Percentiles rank a stretch among this genome's conserved stretches.
phyloP scores from a whole-genome alignment of 257 asterid species.

The Solanum verrucosum region DNA sequence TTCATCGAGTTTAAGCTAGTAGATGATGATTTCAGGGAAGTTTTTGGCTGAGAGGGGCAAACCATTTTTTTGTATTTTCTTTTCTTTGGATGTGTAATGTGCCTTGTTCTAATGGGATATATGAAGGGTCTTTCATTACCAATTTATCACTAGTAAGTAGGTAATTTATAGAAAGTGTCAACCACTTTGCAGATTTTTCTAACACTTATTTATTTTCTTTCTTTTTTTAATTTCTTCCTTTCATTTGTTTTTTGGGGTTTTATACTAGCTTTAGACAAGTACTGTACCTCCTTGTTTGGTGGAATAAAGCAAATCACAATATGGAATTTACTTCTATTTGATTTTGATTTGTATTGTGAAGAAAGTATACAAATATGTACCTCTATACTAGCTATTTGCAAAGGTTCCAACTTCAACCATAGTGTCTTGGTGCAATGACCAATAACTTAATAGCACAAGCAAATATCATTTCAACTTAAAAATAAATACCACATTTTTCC shows the following conservation, averaged over 20 bases:
- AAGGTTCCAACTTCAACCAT: neutral
- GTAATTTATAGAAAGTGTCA: conserved; percentile 53
- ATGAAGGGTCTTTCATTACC: conserved; percentile 54
- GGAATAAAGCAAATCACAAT: neutral
- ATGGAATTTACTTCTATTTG: neutral
- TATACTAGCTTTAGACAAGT: neutral
- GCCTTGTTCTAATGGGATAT: conserved; percentile 17
- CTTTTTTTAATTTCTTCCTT: neutral
- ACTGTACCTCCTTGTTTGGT: neutral
- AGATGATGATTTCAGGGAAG: conserved; percentile 35
- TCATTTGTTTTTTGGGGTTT: neutral
- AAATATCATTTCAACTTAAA: neutral
- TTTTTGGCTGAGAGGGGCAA: conserved; percentile 31
- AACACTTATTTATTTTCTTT: neutral
- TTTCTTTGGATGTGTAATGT: conserved; percentile 1
- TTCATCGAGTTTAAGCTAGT: conserved; percentile 32
- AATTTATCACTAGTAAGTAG: conserved; percentile 39
- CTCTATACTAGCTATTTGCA: neutral
- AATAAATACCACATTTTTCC: neutral
- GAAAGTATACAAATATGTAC: neutral
- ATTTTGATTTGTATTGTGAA: neutral
- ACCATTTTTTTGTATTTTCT: conserved; percentile 4
- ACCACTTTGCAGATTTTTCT: conserved; percentile 44
- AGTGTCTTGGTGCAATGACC: neutral
- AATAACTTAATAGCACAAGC: neutral